Evolutionary conservation across 1,284 basidiomycete genomes (phyloP).

Genomic region (Trichosporon sp.): DNA sequence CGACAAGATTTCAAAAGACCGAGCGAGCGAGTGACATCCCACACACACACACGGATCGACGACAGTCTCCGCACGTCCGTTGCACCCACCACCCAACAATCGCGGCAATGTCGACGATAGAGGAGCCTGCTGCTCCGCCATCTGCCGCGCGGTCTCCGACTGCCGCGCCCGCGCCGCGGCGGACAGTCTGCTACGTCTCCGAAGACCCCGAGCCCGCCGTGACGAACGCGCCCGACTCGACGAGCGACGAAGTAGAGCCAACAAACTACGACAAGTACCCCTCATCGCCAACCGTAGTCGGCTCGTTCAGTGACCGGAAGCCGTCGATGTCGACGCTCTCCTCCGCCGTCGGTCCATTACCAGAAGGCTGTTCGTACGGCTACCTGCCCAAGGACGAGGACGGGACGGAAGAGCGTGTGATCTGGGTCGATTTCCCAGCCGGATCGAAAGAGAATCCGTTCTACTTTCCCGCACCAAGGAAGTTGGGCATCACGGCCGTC

Average conservation of each 20-base stretch:
- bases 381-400: conserved; percentile 6
- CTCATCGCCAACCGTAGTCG: neutral
- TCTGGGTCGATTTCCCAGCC: conserved; percentile 58
- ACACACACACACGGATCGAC: too few relatives aligned
- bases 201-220: neutral
- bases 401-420: conserved; percentile 20
- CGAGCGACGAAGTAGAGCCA: too few relatives aligned
- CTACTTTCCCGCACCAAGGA: conserved; percentile 53
- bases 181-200: neutral
- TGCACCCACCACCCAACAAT: too few relatives aligned
- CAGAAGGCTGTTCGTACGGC: conserved; percentile 13
- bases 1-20: too few relatives aligned
- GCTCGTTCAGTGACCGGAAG: neutral
- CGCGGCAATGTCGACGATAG: too few relatives aligned
- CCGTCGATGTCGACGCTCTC: conserved; percentile 6
- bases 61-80: too few relatives aligned
- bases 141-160: too few relatives aligned
- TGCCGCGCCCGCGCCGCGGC: neutral
- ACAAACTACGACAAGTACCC: neutral
- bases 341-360: neutral
- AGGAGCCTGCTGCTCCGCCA: too few relatives aligned
- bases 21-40: too few relatives aligned
- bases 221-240: too few relatives aligned
- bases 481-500: conserved; percentile 58
- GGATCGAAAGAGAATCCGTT: conserved; percentile 56